Conservation (phyloP, 306 rosid species). For the Pueraria montana region DNA sequence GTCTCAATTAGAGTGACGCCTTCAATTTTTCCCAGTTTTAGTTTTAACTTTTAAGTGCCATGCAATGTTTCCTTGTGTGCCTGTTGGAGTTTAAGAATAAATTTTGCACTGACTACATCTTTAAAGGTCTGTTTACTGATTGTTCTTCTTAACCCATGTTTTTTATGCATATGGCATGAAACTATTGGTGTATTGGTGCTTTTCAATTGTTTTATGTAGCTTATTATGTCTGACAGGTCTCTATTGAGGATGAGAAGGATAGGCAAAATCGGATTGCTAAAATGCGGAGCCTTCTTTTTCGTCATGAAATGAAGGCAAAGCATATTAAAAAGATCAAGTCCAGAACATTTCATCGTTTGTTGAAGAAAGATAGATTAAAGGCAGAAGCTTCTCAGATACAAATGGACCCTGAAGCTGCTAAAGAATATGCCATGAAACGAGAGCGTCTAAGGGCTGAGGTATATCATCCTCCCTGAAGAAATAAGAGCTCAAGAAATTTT, state of each 20-base stretch:
- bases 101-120: background rate
- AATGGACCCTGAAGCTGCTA: slow-evolving; percentile 86
- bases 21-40: background rate
- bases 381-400: slow-evolving; percentile 57
- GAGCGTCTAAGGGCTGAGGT: slow-evolving; percentile 92
- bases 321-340: slow-evolving; percentile 92
- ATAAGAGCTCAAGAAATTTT: background rate
- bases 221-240: slow-evolving; percentile 61
- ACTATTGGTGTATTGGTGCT: slow-evolving; percentile 3
- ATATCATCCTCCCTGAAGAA: slow-evolving; percentile 29
- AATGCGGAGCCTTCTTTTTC: slow-evolving; percentile 89
- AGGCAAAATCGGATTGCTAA: slow-evolving; percentile 89
- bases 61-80: background rate
- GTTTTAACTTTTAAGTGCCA: background rate
- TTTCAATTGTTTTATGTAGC: slow-evolving; percentile 28
- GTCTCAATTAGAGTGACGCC: background rate
- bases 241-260: slow-evolving; percentile 85
- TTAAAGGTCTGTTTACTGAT: slow-evolving; percentile 10
- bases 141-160: background rate
- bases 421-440: slow-evolving; percentile 79
- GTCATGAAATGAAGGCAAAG: slow-evolving; percentile 81
- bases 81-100: slow-evolving; percentile 32
- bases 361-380: slow-evolving; percentile 85
- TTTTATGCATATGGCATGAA: slow-evolving; percentile 3
- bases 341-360: slow-evolving; percentile 77